Evolutionary conservation across 2,329 filamentous ascomycete genomes (phyloP).

Genomic region (Pseudovirgaria hyperparasitica): DNA sequence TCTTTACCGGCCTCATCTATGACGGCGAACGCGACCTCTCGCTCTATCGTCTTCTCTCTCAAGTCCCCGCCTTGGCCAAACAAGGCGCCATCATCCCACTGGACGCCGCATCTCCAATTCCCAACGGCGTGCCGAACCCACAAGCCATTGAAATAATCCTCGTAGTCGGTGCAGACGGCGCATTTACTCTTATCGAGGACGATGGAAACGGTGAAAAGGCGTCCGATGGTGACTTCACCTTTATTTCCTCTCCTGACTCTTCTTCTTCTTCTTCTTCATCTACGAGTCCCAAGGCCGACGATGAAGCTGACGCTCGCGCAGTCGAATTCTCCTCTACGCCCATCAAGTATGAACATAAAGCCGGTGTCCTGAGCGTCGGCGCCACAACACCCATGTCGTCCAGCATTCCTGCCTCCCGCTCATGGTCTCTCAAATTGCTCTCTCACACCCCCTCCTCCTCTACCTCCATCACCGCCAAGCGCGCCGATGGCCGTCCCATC

Average conservation of each 20-base stretch:
- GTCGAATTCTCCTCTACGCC: constrained; percentile 20
- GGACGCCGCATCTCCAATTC: constrained; percentile 30
- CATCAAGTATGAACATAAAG: constrained; percentile 24
- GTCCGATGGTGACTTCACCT: constrained; percentile 22
- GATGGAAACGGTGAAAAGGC: constrained; percentile 20
- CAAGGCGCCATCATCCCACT: constrained; percentile 48
- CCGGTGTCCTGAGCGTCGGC: constrained; percentile 21
- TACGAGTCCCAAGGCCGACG: constrained; percentile 29
- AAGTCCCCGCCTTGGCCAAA: constrained; percentile 40
- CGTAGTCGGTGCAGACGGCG: constrained; percentile 33
- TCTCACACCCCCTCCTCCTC: constrained; percentile 16
- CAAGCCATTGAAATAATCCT: constrained; percentile 35
- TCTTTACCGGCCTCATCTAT: constrained; percentile 46
- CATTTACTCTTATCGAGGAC: constrained; percentile 40
- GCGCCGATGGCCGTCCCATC: constrained; percentile 14
- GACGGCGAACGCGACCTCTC: constrained; percentile 41
- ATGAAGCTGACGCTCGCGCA: constrained; percentile 13
- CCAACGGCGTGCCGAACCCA: constrained; percentile 38
- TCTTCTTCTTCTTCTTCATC: neutral
- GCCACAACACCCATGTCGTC: constrained; percentile 14
- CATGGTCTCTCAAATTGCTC: constrained; percentile 21
- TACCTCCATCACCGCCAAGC: constrained; percentile 14
- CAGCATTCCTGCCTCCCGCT: constrained; percentile 15
- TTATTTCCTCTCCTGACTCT: constrained; percentile 11
- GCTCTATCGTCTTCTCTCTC: constrained; percentile 37